Base-by-base conservation (phyloP, 441 rosid genomes). In the Croton setiger region DNA sequence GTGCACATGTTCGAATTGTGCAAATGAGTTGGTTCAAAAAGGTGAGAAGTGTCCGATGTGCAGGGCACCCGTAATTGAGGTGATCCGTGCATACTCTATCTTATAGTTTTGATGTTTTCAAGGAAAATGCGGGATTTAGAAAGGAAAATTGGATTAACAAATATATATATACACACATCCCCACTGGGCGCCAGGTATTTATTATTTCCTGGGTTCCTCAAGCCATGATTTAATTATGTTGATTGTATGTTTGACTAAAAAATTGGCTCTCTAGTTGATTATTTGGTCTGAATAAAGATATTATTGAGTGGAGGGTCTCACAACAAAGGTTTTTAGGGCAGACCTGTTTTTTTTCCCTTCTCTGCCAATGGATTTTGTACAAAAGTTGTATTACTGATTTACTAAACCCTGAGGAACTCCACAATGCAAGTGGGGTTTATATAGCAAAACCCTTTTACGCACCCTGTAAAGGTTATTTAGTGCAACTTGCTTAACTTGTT, bases 1-100 rank as follows among this genome's bases (percentile, higher is more conserved):
- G 98, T 91, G 97, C 80, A 72, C 96, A 3, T 94, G 98, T 72
- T 87, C 88, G 36, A 83, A 80, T 72, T 94, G 97, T 73, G 96
- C 96, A 20, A 81, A 82, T 79, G 83, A 83, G 80, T 79, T 94
- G 83, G 85, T 87, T 63, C 83, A 83, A 75, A 80, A 72, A 44
- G 86, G 91, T 63, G 96, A 83, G 33, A 94, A 91, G 82, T 91
- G 98, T 76, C 98, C 97, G n/a, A 89, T 94, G 96, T 94, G 97
- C 69, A 74, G 75, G 52, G 97, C 98, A 15, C 98, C 97, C 1
- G 89, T 87, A 63, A 76, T 86, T 21, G 97, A 90, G 87, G 96
- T 83, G 74, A 81, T 94, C 74, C 96, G 91, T 27, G 96, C 96
- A 11, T 94, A 88, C 78, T 84, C 89, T 47, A 83, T 89, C 73